Conservation (phyloP, 2,329 filamentous ascomycete genomes). For the Ilyonectria robusta region DNA sequence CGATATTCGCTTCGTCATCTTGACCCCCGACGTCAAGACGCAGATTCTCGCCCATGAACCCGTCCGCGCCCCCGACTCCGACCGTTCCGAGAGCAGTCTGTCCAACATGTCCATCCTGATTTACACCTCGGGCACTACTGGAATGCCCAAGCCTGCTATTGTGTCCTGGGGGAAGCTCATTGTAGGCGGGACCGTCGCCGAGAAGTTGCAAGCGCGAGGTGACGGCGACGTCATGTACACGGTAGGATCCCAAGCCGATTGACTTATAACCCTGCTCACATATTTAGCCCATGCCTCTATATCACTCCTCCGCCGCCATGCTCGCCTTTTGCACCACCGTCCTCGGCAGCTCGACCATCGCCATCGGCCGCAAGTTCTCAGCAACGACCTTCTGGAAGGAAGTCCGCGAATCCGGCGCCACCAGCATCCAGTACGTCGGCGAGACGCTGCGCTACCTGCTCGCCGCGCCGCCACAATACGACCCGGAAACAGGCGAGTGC, state of each 20-base stretch:
- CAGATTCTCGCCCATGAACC: conserved; percentile 67
- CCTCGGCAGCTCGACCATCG: conserved; percentile 73
- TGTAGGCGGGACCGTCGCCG: conserved; percentile 56
- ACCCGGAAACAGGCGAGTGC: conserved; percentile 74
- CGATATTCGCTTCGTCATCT: conserved; percentile 71
- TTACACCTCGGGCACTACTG: conserved; percentile 89
- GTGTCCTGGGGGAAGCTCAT: conserved; percentile 79
- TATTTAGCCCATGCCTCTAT: conserved; percentile 86
- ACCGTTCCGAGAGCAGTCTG: conserved; percentile 64
- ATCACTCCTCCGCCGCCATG: conserved; percentile 84
- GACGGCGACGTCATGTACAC: conserved; percentile 81
- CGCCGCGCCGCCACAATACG: conserved; percentile 72
- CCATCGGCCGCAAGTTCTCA: conserved; percentile 84
- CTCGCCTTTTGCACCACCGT: conserved; percentile 77
- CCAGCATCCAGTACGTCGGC: conserved; percentile 88
- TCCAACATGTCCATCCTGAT: conserved; percentile 80
- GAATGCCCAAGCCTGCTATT: conserved; percentile 84
- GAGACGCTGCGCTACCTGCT: conserved; percentile 89
- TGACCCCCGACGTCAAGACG: conserved; percentile 71
- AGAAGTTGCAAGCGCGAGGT: conserved; percentile 69
- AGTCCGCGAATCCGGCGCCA: conserved; percentile 78
- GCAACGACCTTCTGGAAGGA: conserved; percentile 84
- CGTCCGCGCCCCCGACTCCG: conserved; percentile 70
- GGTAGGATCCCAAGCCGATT: conserved; percentile 57
- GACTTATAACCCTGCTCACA: conserved; percentile 7